A percentile compares a stretch with the other conserved stretches of the same genome.
These are phyloP conservation scores for Cucurbita argyrosperma DNA, from an alignment of 306 rosid species.

Conservation along the genomic window DNA sequence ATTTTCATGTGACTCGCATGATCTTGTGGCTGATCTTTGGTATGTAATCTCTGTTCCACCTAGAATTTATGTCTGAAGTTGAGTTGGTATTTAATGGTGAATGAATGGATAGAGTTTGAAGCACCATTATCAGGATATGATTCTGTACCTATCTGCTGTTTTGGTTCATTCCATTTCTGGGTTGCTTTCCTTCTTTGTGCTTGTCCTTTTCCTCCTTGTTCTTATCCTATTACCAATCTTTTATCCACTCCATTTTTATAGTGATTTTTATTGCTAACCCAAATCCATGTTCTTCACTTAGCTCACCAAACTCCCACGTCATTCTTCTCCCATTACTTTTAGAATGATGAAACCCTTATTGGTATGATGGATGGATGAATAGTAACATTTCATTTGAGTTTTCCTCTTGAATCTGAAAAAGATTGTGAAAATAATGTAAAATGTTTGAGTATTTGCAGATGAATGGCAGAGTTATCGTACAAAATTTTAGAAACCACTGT, in stretches of 20 bases:
- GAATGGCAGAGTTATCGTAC: too few relatives aligned
- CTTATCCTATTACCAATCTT: not conserved
- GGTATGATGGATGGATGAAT: too few relatives aligned
- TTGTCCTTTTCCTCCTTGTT: not conserved
- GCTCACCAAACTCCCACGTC: not conserved
- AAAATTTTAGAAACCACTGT: too few relatives aligned
- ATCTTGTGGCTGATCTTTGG: not conserved
- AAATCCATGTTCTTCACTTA: too few relatives aligned
- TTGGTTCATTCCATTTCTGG: not conserved
- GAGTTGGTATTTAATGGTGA: not conserved
- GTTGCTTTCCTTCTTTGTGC: not conserved
- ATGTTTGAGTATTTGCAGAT: too few relatives aligned
- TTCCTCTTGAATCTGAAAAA: too few relatives aligned
- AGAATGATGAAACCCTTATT: too few relatives aligned
- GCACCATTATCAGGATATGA: not conserved
- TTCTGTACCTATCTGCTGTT: not conserved
- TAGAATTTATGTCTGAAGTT: not conserved
- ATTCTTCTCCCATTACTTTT: not conserved
- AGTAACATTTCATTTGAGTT: too few relatives aligned
- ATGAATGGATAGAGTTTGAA: not conserved
- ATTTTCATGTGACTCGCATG: not conserved
- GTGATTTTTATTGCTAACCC: not conserved
- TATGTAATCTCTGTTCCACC: not conserved
- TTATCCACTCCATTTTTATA: not conserved
- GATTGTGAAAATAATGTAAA: too few relatives aligned